phyloP scores from a whole-genome alignment of 805 yeast species.

The Yamadazyma philogaea region DNA sequence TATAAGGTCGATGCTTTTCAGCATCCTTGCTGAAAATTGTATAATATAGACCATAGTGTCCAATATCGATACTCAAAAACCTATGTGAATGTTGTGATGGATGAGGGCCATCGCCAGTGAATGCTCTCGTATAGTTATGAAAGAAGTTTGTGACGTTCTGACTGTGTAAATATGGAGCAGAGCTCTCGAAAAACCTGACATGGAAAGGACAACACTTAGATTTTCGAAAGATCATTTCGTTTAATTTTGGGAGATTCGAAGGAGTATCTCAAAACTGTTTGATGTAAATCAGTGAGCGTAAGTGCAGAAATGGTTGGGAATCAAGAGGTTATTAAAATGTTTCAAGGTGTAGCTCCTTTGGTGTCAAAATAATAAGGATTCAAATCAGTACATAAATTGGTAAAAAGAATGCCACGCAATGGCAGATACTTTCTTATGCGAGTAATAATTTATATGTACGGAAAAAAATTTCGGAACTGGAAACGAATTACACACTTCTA shows the following conservation, averaged over 20 bases:
- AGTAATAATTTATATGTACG: neutral
- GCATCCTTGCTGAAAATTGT: conserved; percentile 38
- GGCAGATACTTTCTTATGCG: too few relatives aligned
- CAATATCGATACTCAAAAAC: conserved; percentile 30
- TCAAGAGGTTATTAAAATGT: too few relatives aligned
- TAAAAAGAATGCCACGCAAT: too few relatives aligned
- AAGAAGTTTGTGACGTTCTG: conserved; percentile 11
- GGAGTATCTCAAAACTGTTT: too few relatives aligned
- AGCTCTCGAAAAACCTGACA: conserved; percentile 14
- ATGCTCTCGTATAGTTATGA: conserved; percentile 11
- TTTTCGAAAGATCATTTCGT: conserved; percentile 2
- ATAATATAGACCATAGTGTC: conserved; percentile 45
- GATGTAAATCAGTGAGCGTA: too few relatives aligned
- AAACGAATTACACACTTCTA: neutral
- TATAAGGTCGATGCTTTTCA: conserved; percentile 5
- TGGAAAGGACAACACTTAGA: conserved; percentile 4
- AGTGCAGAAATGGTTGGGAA: too few relatives aligned
- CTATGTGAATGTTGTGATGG: conserved; percentile 17
- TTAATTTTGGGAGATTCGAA: neutral
- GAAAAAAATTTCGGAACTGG: neutral
- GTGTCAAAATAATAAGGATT: too few relatives aligned
- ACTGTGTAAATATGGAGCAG: conserved; percentile 12
- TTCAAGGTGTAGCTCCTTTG: too few relatives aligned
- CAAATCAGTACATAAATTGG: too few relatives aligned
- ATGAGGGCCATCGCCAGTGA: conserved; percentile 18